These are phyloP conservation scores for Mycena olivaceomarginata DNA, from an alignment of 768 basidiomycete species.

Conservation along the genomic window DNA sequence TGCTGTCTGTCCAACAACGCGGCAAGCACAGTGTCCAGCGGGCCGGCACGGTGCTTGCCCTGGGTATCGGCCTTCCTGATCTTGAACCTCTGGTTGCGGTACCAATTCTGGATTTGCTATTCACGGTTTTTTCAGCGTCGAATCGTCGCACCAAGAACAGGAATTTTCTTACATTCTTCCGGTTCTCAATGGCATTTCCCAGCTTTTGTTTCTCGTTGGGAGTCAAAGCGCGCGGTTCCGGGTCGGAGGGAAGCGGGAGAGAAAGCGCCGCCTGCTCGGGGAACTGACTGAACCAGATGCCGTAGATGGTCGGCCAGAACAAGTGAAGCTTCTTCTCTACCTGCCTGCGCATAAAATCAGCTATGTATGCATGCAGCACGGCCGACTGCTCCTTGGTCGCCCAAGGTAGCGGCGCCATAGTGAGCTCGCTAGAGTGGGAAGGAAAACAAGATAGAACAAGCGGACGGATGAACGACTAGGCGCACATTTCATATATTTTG, in stretches of 20 bases:
- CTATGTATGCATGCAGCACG: not conserved
- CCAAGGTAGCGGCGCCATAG: not conserved
- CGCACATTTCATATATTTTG: not conserved
- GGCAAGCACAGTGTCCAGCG: not conserved
- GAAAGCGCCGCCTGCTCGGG: not conserved
- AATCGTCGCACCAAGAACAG: too few species aligned
- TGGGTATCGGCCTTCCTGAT: not conserved
- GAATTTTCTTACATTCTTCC: too few species aligned
- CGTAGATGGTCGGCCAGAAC: slow-evolving; percentile 12
- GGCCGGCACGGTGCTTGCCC: not conserved
- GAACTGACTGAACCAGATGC: not conserved
- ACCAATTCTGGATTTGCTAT: too few species aligned
- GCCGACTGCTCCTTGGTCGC: not conserved
- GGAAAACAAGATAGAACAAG: too few species aligned
- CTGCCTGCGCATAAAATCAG: slow-evolving; percentile 14
- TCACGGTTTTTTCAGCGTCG: too few species aligned
- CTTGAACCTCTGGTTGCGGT: not conserved
- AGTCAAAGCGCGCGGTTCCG: not conserved
- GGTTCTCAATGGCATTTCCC: too few species aligned
- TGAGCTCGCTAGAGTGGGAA: too few species aligned
- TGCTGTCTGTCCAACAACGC: not conserved
- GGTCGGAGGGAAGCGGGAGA: slow-evolving; percentile 10
- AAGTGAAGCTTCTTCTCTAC: slow-evolving; percentile 6
- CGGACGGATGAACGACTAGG: too few species aligned
- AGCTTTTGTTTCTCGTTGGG: not conserved